Base-by-base conservation (phyloP, 768 basidiomycete species). In the Hygrophorus russula region DNA sequence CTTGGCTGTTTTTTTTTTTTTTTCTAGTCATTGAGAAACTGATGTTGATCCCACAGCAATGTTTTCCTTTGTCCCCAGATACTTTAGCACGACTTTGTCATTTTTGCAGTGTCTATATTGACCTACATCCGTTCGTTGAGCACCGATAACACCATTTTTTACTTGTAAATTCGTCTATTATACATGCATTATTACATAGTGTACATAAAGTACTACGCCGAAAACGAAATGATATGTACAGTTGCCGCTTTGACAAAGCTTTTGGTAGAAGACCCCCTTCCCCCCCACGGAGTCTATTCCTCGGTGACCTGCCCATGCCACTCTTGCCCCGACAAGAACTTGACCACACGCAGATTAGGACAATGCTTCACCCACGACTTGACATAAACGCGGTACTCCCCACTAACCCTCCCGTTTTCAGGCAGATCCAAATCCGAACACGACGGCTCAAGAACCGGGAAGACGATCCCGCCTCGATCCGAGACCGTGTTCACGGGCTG, bases 351-450 rank as follows among this genome's bases (percentile, higher is more conserved):
- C 32, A 51, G 38, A 14, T 36, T 42, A n/a, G 56, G 49, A 34
- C 59, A 59, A 19, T 56, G 50, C 41, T 53, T 58, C 18, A 36
- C 19, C 59, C 61, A 60, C 37, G 47, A 28, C n/a, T 37, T 41
- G 11, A 62, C 38, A 33, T 50, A 53, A 13, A 41, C 46, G 6
- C 33, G 42, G 28, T 59, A 53, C 4, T 28, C 34, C 27, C 52
- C 50, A 8, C 42, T 46, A 28, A 50, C 36, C 10, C 36, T 24
- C 35, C 39, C 44, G 6, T 45, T 37, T 13, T 45, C 44, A 15
- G 13, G 36, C 27, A 14, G 34, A 12, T 36, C 17, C 30, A 34
- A 9, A 14, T 32, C 31, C 14, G 31, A 18, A 17, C 12, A 17
- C 36, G 11, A 17, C 5, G 14, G 19, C 17, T 33, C 5, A 42